Base-by-base conservation (phyloP, 768 basidiomycete genomes). In the Pisolithus marmoratus region DNA sequence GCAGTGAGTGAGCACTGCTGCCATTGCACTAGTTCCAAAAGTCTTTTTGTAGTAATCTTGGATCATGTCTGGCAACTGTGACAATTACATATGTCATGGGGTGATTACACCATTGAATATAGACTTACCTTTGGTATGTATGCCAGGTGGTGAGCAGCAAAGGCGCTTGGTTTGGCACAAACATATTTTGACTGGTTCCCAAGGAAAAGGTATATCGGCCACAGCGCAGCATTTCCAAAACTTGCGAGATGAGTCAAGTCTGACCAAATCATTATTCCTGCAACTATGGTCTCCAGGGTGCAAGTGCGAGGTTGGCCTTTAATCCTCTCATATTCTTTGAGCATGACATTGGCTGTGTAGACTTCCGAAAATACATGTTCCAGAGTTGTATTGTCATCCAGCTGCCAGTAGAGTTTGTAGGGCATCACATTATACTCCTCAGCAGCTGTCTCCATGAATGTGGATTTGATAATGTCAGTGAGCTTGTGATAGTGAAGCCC, bases 241-340 rank as follows among this genome's bases (percentile, higher is more conserved):
- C 46, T 49, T 1, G 65, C 49, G 1, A 64, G 61, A 43, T 63
- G 63, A 0, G 63, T 65, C 0, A 47, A 19, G 38, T 65, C 64
- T 0, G 58, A 67, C 55, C 64, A 68, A 1, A 68, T 27, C 59
- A 67, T 67, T 17, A 66, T 26, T 0, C 53, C 29, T 0, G 53
- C 54, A 8, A 66, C 26, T 0, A 58, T 48, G 2, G 51, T 60
- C 27, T 62, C 59, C 2, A 64, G 46, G 5, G 44, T 53, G 19
- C 61, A 61, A 2, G 43, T 47, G 8, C 9, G 8, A 14, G 4
- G 20, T 22, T 42, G 31, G 11, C 12, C 4, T 22, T 47, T 47
- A n/a, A 51, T 38, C 8, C 15, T 8, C 50, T 47, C 8, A n/a
- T 51, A 45, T 34, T 51, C 45, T 2, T 48, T 2, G 7, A 51